Conservation (phyloP, 75 land plant genomes). For the Selaginella moellendorffii region DNA sequence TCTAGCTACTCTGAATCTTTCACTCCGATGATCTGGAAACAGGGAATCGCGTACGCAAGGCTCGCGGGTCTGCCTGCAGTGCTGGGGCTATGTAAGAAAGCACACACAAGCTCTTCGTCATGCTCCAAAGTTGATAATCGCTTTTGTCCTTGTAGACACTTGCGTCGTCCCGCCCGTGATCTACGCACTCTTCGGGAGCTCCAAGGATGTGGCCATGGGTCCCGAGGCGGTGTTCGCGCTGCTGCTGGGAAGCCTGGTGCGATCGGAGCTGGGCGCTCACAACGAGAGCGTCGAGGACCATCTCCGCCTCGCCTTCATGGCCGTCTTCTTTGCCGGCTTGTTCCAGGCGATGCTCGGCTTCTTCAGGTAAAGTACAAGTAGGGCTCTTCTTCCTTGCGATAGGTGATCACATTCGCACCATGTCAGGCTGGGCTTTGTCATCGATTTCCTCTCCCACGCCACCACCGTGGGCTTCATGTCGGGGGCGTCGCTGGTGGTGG, state of each 20-base stretch:
- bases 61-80: constrained; percentile 2
- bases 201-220: not conserved
- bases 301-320: not conserved
- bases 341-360: constrained; percentile 1
- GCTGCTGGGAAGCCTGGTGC: not conserved
- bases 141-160: not conserved
- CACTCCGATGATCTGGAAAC: no score
- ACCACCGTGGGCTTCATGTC: constrained; percentile 16
- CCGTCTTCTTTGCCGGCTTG: constrained; percentile 2
- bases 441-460: not conserved
- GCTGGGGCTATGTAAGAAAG: not conserved
- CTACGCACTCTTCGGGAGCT: constrained; percentile 6
- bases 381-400: not conserved
- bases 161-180: not conserved
- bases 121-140: not conserved
- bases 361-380: no score
- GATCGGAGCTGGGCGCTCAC: not conserved
- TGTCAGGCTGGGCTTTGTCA: constrained; percentile 5
- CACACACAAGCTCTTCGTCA: not conserved
- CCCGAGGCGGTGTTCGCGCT: not conserved
- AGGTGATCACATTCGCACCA: not conserved
- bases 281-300: not conserved
- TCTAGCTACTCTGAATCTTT: no score
- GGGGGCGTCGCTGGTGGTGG: constrained; percentile 31
- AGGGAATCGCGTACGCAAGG: constrained; percentile 6